Evolutionary conservation across 768 basidiomycete species (phyloP), one percentile per base, ranked within the genome.

Genomic region (Pholiota microspora): DNA sequence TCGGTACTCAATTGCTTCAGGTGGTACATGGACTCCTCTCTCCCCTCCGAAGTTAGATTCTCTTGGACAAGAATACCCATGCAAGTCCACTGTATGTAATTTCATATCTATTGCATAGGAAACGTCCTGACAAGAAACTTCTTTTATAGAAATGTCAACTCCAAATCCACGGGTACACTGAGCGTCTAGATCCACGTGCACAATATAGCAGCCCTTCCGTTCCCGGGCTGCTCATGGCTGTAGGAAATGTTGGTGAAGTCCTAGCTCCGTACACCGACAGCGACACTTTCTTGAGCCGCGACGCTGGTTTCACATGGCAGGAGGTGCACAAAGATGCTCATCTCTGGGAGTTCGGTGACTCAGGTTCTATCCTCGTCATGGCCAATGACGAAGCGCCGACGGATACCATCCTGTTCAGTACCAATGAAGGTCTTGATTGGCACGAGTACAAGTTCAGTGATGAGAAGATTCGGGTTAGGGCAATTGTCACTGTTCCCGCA

Each of bases 291-390:
- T 80, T 98, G 36, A 93, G 92, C 53, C 92, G 97, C 3, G 93
- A 99, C 62, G 97, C 85, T 2, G 97, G 97, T 7, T 97, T 97
- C 72, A 94, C 92, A 0, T 99, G 97, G 97, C 85, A 97, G 67
- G 97, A 99, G 72, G 88, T 99, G 0, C 94, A 94, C 76, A 99
- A 99, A 68, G 95, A 96, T 60, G 96, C 97, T 0, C 90, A 98
- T 66, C 78, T 98, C 34, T 99, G 93, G 94, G 94, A 95, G 67
- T 98, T 96, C 62, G 96, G 96, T 25, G 97, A 98, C 72, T 96
- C 92, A 0, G 97, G 97, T 4, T 94, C 95, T 1, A 78, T 99
- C 54, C 78, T 98, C 31, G 76, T 99, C 61, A 88, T 99, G 74
- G 93, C 85, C 40, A 98, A 98, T 69, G 97, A 99, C 68, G 96